phyloP scores from a whole-genome alignment of 2,329 filamentous ascomycete species.

The Bipolaris oryzae region DNA sequence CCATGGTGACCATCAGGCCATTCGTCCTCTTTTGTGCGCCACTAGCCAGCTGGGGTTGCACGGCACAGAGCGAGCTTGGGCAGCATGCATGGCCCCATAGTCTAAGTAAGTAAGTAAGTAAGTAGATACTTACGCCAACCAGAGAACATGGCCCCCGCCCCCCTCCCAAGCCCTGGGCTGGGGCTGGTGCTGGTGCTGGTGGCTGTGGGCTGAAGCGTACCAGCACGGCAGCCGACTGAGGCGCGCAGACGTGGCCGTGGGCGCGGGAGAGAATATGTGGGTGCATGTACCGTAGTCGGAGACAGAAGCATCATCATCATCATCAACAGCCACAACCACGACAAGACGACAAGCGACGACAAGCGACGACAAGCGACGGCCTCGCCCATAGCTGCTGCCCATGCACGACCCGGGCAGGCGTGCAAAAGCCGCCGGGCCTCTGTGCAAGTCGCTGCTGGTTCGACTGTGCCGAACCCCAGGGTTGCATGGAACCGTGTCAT shows the following conservation, averaged over 20 bases:
- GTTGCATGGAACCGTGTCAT: slow-evolving; percentile 16
- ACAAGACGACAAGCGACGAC: too few relatives aligned
- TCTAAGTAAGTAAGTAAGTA: too few relatives aligned
- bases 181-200: too few relatives aligned
- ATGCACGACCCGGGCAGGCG: too few relatives aligned
- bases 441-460: not conserved
- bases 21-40: slow-evolving; percentile 20
- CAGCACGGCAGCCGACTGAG: too few relatives aligned
- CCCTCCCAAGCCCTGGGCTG: not conserved
- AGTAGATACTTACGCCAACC: slow-evolving; percentile 7
- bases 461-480: not conserved
- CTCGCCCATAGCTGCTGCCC: not conserved
- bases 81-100: slow-evolving; percentile 13
- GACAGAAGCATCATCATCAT: too few relatives aligned
- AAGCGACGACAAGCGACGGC: not conserved
- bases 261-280: too few relatives aligned
- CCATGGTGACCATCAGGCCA: slow-evolving; percentile 25
- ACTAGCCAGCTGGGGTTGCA: slow-evolving; percentile 23
- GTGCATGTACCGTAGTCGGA: too few relatives aligned
- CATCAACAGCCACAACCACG: too few relatives aligned
- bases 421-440: not conserved
- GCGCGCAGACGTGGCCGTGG: too few relatives aligned
- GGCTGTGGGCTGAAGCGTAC: too few relatives aligned
- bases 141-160: slow-evolving; percentile 2
- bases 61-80: slow-evolving; percentile 11